A percentile compares a stretch with the other conserved stretches of the same genome.
Evolutionary conservation across 768 basidiomycete genomes (phyloP).

Genomic region (Nidula microcarpa): DNA sequence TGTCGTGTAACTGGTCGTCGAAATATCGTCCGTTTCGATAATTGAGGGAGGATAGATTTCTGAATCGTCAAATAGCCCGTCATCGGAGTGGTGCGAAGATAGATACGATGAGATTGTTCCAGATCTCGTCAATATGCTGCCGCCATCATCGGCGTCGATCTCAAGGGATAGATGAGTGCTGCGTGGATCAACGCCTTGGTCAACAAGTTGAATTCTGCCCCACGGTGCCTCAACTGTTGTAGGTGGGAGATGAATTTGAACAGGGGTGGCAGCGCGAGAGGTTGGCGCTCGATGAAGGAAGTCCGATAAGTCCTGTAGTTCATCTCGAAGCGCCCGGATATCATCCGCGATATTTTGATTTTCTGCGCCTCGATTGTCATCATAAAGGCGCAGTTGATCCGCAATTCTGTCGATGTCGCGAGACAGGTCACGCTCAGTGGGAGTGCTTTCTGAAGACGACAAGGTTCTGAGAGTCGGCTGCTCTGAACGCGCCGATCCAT

Average conservation of each 20-base stretch:
- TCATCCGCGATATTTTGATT: conserved; percentile 61
- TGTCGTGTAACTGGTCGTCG: conserved; percentile 5
- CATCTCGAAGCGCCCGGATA: conserved; percentile 66
- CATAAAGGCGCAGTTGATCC: conserved; percentile 54
- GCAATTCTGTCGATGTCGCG: conserved; percentile 42
- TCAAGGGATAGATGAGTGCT: conserved; percentile 30
- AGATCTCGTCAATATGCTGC: conserved; percentile 31
- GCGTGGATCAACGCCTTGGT: conserved; percentile 43
- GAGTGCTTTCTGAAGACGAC: conserved; percentile 29
- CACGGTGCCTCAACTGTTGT: conserved; percentile 2
- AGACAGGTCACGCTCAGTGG: conserved; percentile 51
- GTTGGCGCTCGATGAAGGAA: conserved; percentile 42
- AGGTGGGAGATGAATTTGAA: conserved; percentile 9
- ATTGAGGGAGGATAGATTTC: conserved; percentile 10
- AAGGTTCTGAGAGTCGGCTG: conserved; percentile 29
- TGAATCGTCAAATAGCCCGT: conserved; percentile 28
- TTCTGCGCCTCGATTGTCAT: conserved; percentile 61
- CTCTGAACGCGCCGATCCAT: conserved; percentile 31
- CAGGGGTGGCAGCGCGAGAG: conserved; percentile 9
- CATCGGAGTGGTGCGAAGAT: conserved; percentile 74
- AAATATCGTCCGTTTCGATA: conserved; percentile 6
- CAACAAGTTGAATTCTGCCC: conserved; percentile 17
- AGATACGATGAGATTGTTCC: conserved; percentile 39
- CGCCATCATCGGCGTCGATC: conserved; percentile 13
- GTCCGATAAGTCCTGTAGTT: conserved; percentile 61